Evolutionary conservation across 345 rosid genomes (phyloP).

Genomic region (Sisymbrium altissimum): DNA sequence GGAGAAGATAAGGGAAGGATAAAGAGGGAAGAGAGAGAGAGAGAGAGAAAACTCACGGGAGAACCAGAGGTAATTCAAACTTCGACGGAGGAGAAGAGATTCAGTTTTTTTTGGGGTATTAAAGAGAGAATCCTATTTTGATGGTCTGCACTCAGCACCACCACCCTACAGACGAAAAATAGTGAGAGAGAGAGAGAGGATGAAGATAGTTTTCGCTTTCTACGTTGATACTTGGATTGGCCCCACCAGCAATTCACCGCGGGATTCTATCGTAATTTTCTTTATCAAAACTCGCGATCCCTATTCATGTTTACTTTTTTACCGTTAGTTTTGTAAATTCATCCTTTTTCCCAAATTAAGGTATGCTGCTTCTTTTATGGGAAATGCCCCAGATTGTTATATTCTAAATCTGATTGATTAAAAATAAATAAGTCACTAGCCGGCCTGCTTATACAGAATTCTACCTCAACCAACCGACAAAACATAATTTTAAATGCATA

Average conservation of each 20-base stretch:
- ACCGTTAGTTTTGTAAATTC: neutral
- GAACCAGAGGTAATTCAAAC: constrained; percentile 23
- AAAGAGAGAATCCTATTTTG: constrained; percentile 10
- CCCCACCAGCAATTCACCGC: constrained; percentile 42
- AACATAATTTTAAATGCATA: neutral
- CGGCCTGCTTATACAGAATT: neutral
- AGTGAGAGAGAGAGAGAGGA: constrained; percentile 35
- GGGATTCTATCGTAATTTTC: constrained; percentile 2
- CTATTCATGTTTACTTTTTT: neutral
- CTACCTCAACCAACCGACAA: constrained; percentile 10
- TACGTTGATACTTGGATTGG: constrained; percentile 18
- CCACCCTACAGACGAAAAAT: constrained; percentile 29
- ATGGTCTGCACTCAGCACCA: constrained; percentile 20
- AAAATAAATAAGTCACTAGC: neutral
- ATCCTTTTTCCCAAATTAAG: neutral
- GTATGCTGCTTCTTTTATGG: neutral
- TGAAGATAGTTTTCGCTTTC: constrained; percentile 28
- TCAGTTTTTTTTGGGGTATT: neutral
- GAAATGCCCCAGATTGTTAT: neutral
- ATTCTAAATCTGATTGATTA: neutral
- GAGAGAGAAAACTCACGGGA: constrained; percentile 19
- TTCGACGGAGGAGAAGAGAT: constrained; percentile 34
- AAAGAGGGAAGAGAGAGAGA: neutral
- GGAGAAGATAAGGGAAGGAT: neutral
- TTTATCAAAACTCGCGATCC: neutral